These are phyloP conservation scores for Geranomyces variabilis DNA, from an alignment of 192 early-diverging fungal species.

Conservation along the genomic window DNA sequence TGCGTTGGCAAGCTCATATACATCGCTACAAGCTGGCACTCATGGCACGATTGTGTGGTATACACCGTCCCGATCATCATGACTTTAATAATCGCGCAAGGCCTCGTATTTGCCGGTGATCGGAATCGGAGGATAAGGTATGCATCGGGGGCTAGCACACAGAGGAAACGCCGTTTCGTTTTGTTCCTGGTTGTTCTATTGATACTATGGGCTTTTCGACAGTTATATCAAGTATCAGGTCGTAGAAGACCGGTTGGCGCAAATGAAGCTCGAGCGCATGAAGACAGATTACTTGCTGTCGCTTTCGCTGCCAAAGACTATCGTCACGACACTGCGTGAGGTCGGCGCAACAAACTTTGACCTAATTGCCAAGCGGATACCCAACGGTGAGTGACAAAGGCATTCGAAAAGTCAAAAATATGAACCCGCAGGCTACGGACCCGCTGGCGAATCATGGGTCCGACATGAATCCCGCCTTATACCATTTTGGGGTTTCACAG, in stretches of 20 bases:
- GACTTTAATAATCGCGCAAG: constrained; percentile 14
- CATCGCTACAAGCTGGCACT: not conserved
- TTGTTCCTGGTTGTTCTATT: not conserved
- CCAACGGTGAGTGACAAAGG: too few species aligned
- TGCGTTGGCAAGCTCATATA: constrained; percentile 12
- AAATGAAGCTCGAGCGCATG: constrained; percentile 39
- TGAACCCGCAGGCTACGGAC: too few species aligned
- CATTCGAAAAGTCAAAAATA: not conserved
- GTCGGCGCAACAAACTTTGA: constrained; percentile 46
- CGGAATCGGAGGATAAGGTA: constrained; percentile 23
- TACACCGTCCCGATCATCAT: constrained; percentile 27
- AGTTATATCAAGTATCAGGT: constrained; percentile 50
- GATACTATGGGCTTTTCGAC: too few species aligned
- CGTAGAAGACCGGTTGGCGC: constrained; percentile 42
- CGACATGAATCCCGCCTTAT: not conserved
- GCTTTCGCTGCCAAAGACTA: constrained; percentile 45
- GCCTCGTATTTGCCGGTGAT: constrained; percentile 24
- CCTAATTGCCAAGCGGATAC: constrained; percentile 48
- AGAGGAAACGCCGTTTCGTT: not conserved
- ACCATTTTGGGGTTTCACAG: constrained; percentile 16
- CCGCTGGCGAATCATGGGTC: too few species aligned
- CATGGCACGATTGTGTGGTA: constrained; percentile 1
- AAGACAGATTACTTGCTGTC: constrained; percentile 54
- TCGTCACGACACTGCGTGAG: constrained; percentile 50
- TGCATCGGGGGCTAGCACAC: too few species aligned